Evolutionary conservation across 306 rosid genomes (phyloP).

Genomic region (Ochetophila trinervis): DNA sequence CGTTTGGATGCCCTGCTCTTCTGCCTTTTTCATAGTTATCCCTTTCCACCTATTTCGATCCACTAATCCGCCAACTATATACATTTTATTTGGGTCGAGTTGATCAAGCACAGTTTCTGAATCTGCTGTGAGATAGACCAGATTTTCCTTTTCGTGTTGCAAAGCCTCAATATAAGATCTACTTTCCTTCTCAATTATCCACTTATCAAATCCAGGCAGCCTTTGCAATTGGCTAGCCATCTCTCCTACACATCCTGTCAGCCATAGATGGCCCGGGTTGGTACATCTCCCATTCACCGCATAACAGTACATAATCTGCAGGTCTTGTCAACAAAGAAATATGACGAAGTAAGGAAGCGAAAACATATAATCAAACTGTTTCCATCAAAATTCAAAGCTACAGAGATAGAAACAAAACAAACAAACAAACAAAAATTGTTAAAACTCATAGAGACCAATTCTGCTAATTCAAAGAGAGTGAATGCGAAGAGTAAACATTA

Average conservation of each 20-base stretch:
- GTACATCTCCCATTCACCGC: slow-evolving; percentile 74
- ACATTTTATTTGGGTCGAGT: slow-evolving; percentile 69
- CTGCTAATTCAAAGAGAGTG: neutral
- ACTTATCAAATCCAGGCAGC: slow-evolving; percentile 78
- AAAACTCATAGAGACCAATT: neutral
- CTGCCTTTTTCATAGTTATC: slow-evolving; percentile 79
- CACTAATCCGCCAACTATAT: slow-evolving; percentile 84
- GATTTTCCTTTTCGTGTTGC: slow-evolving; percentile 54
- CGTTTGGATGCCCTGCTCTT: slow-evolving; percentile 83
- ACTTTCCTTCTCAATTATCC: slow-evolving; percentile 73
- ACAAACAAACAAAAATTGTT: no score
- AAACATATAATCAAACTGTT: neutral
- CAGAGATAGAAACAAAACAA: no score
- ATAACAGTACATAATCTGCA: slow-evolving; percentile 88
- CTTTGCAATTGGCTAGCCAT: slow-evolving; percentile 55
- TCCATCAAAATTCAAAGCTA: no score
- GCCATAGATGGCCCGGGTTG: slow-evolving; percentile 80
- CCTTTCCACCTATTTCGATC: slow-evolving; percentile 96
- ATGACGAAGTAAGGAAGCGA: neutral
- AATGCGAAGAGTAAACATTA: neutral
- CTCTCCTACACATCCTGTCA: slow-evolving; percentile 83
- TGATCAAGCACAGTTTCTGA: slow-evolving; percentile 76
- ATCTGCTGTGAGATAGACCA: slow-evolving; percentile 88
- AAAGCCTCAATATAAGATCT: slow-evolving; percentile 70
- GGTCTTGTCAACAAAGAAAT: slow-evolving; percentile 11